Percentiles rank a stretch among this genome's conserved stretches.
These are phyloP conservation scores for Microbotryum silenes-acaulis DNA, from an alignment of 1,284 basidiomycete genomes.

Conservation along the genomic window DNA sequence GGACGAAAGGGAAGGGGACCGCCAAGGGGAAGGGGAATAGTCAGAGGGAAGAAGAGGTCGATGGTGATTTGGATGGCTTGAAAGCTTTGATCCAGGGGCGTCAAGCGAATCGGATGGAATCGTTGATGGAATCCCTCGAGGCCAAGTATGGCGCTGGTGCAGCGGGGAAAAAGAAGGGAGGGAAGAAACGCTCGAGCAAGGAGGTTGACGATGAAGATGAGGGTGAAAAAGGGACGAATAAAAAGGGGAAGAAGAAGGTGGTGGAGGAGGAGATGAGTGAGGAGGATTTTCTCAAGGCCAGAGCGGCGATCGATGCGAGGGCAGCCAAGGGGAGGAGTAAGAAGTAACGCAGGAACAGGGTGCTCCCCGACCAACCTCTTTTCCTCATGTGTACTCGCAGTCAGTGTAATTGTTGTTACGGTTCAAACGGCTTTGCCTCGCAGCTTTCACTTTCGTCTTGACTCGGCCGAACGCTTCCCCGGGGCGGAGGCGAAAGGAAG, in stretches of 20 bases:
- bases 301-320: too few species aligned
- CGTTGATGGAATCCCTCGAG: conserved; percentile 49
- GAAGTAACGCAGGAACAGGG: too few species aligned
- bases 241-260: conserved; percentile 43
- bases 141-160: conserved; percentile 63
- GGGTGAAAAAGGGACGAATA: conserved; percentile 46
- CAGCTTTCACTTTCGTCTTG: too few species aligned
- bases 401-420: too few species aligned
- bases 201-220: conserved; percentile 40
- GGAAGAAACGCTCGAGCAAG: conserved; percentile 42
- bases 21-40: conserved; percentile 41
- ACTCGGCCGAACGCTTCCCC: too few species aligned
- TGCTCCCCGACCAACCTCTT: too few species aligned
- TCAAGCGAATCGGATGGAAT: conserved; percentile 63
- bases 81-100: conserved; percentile 74
- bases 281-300: conserved; percentile 48
- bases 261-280: conserved; percentile 50
- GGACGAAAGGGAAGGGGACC: conserved; percentile 55
- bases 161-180: conserved; percentile 34
- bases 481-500: too few species aligned
- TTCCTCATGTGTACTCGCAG: too few species aligned
- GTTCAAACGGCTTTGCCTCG: too few species aligned
- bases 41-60: conserved; percentile 44
- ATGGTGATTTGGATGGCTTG: conserved; percentile 59
- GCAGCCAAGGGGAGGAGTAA: too few species aligned